Percentiles rank a stretch among this genome's conserved stretches.
phyloP scores from a whole-genome alignment of 2,329 filamentous ascomycete species.

The Xylaria sp. region DNA sequence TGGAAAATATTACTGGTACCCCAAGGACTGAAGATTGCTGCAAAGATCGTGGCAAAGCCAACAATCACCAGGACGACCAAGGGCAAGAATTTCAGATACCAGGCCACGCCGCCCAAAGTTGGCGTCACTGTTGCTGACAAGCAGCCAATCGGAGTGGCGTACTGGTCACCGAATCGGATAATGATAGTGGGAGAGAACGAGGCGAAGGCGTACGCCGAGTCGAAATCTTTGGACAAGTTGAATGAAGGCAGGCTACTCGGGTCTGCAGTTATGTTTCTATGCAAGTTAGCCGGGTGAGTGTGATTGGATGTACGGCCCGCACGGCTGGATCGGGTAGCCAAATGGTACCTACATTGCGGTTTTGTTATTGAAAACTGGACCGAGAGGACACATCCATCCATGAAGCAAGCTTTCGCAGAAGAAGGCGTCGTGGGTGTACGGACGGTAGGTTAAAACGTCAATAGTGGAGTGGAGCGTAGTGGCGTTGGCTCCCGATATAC shows the following conservation, averaged over 20 bases:
- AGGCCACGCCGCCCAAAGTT: conserved; percentile 76
- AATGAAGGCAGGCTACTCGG: conserved; percentile 73
- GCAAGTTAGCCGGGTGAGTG: conserved; percentile 33
- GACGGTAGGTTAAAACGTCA: conserved; percentile 80
- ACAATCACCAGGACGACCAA: conserved; percentile 82
- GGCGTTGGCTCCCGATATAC: conserved; percentile 65
- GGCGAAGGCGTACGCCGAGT: conserved; percentile 85
- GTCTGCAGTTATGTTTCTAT: conserved; percentile 37
- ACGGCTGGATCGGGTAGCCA: not conserved
- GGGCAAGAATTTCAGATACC: conserved; percentile 79
- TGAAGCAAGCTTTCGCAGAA: conserved; percentile 76
- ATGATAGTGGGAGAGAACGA: conserved; percentile 80
- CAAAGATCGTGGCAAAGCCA: conserved; percentile 83
- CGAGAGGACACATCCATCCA: conserved; percentile 75
- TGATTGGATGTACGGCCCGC: conserved; percentile 7
- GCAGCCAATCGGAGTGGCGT: conserved; percentile 76
- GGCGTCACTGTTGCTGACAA: conserved; percentile 86
- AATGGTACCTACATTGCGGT: conserved; percentile 53
- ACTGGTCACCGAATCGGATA: conserved; percentile 78
- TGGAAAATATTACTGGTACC: conserved; percentile 89
- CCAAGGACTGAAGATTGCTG: conserved; percentile 92
- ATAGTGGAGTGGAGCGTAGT: conserved; percentile 80
- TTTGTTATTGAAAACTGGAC: conserved; percentile 71
- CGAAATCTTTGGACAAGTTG: conserved; percentile 77
- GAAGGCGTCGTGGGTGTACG: conserved; percentile 64